A percentile compares a stretch with the other conserved stretches of the same genome.
phyloP scores from a whole-genome alignment of 495 filamentous ascomycete genomes.

The Lichenothelia convexa region DNA sequence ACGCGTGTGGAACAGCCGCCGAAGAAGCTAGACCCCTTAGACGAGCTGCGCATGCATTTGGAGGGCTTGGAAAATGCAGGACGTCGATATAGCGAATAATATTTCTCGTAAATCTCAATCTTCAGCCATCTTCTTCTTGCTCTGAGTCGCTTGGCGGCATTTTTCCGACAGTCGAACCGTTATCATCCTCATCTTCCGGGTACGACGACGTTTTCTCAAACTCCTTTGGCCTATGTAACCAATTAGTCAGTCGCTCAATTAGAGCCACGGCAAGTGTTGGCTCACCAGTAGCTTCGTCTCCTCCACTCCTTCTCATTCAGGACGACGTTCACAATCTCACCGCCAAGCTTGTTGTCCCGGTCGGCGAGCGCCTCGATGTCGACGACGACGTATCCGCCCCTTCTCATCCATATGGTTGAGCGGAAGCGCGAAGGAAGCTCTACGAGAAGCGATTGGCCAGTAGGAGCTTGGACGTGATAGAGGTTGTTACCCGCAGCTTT shows the following conservation, averaged over 20 bases:
- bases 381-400: conserved; percentile 70
- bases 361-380: conserved; percentile 47
- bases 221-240: conserved; percentile 50
- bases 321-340: conserved; percentile 87
- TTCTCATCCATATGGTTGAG: conserved; percentile 76
- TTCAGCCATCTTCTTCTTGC: conserved; percentile 2
- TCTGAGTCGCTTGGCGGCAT: conserved; percentile 63
- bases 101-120: background rate
- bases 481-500: conserved; percentile 77
- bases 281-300: conserved; percentile 76
- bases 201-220: conserved; percentile 47
- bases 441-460: conserved; percentile 41
- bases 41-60: too few relatives aligned
- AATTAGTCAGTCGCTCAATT: conserved; percentile 3
- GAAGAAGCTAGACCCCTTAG: background rate
- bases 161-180: conserved; percentile 60
- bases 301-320: conserved; percentile 82
- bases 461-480: conserved; percentile 50
- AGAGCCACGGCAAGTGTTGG: conserved; percentile 4
- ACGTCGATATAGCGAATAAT: background rate
- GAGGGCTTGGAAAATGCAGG: background rate
- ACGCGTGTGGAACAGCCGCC: background rate
- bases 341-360: conserved; percentile 61
- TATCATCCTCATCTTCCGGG: conserved; percentile 44
- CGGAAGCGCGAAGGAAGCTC: conserved; percentile 71